Base-by-base conservation (phyloP, 108 stramenopile species). In the Nitzschia putrida region DNA sequence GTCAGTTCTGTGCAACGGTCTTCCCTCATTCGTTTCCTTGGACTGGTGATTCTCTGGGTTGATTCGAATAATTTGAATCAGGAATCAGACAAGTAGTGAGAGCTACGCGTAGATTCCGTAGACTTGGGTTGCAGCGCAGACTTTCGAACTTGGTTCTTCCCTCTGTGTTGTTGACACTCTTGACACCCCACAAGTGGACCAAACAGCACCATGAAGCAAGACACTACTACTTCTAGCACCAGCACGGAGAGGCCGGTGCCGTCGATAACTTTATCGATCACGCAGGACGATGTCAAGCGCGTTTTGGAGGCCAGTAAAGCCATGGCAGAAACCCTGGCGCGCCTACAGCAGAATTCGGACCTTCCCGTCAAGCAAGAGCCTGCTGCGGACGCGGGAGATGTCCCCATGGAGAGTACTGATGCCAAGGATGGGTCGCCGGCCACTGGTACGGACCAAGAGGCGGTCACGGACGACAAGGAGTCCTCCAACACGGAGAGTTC, bases 181-280 rank as follows among this genome's bases (percentile, higher is more conserved):
- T 34, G 29, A 34, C 29, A 34, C 29, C 29, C 29, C 29, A 34
- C 29, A 34, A 34, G 29, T 34, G 29, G 29, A 34, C 29, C 29
- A 49, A 59, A 40, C 2, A 23, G 43, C 51, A 26, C 51, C 2
- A 45, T 66, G 42, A 66, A 63, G 18, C 38, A 63, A 47, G 61
- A 63, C 0, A 65, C 29, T 50, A 44, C 18, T 12, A 7, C 67
- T 23, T 21, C 26, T 3, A 57, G 41, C 26, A 41, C 40, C n/a
- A 11, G 54, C 7, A 47, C 69, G 12, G 74, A 76, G 37, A 68
- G 60, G n/a, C 74, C 76, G 21, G 69, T 77, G 20, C 76, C 76
- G 22, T 76, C 75, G 53, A 87, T 91, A 78, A 88, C 84, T 24
- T 61, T 91, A 41, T 83, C 83, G 43, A 85, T 91, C 24, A 77